These are phyloP conservation scores for Parmales sp. DNA, from an alignment of 108 stramenopile species.

Conservation along the genomic window DNA sequence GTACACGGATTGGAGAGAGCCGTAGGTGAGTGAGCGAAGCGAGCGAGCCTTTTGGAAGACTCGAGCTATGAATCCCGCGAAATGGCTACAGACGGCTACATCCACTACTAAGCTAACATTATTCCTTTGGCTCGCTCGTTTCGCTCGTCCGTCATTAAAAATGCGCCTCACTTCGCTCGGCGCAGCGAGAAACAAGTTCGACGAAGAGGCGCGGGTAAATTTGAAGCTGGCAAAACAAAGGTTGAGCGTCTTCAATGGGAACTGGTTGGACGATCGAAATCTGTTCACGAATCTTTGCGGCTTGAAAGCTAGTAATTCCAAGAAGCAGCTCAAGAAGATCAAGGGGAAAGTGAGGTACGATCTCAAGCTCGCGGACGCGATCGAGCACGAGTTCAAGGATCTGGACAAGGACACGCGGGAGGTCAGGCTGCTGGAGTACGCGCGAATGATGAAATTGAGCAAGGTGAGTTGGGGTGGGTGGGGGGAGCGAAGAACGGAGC, in stretches of 20 bases:
- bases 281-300: too few species aligned
- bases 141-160: too few species aligned
- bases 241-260: neutral
- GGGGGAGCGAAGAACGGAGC: too few species aligned
- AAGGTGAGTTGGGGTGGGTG: too few species aligned
- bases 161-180: too few species aligned
- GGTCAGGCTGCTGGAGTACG: slow-evolving; percentile 12
- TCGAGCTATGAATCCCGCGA: too few species aligned
- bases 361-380: slow-evolving; percentile 7
- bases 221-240: neutral
- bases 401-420: neutral
- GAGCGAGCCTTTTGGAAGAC: too few species aligned
- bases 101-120: too few species aligned
- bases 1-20: neutral
- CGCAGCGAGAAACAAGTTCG: neutral
- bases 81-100: too few species aligned
- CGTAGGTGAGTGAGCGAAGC: too few species aligned
- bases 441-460: slow-evolving; percentile 10
- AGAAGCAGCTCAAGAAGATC: neutral
- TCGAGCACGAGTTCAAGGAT: slow-evolving; percentile 1
- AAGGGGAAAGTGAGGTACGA: neutral
- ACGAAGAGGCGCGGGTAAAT: neutral
- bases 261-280: too few species aligned
- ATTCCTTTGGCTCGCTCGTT: too few species aligned
- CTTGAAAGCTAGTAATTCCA: neutral